Base-by-base conservation (phyloP, 805 yeast species). In the Citeromyces nyonsensis region DNA sequence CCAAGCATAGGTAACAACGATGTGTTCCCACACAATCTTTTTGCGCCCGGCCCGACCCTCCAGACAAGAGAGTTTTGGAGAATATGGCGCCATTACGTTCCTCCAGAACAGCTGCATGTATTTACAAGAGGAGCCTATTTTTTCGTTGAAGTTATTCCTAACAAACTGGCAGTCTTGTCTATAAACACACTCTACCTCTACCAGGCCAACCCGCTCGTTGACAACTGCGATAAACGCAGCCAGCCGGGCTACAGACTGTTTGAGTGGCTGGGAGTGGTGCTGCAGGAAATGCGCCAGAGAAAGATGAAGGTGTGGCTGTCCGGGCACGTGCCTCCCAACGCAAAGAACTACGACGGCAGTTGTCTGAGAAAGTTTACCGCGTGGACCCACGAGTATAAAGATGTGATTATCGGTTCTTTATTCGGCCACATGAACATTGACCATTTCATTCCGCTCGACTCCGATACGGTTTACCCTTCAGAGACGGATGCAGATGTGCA, bases 391-490 rank as follows among this genome's bases (percentile, higher is more conserved):
- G 94, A 82, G 48, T 83, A 77, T 48, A 61, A 93, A 40, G 95
- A 83, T 49, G 67, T 83, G 27, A 78, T 83, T 18, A 61, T 84
- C 39, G 94, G 94, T 12, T 84, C 86, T 8, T 54, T 83, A 22
- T 83, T 68, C 49, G 95, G 95, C 0, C 95, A 83, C 48, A 83
- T 83, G 94, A 83, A 83, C 51, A 60, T 82, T 34, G 94, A 84
- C 48, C 94, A 83, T 54, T 82, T 79, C 48, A 63, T 80, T 29
- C 84, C 93, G 0, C 57, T 78, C 38, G 88, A 83, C 54, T 65
- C 83, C 2, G 65, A 63, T 31, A 66, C 69, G 40, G 82, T 91
- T 1, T 74, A 80, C 57, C 61, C 10, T n/a, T 27, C 29, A 8
- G 29, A n/a, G n/a, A 6, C 29, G 6, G 29, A 14, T 11, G 20